phyloP scores from a whole-genome alignment of 148 eudicot species.

The Chenopodium berlandieri region DNA sequence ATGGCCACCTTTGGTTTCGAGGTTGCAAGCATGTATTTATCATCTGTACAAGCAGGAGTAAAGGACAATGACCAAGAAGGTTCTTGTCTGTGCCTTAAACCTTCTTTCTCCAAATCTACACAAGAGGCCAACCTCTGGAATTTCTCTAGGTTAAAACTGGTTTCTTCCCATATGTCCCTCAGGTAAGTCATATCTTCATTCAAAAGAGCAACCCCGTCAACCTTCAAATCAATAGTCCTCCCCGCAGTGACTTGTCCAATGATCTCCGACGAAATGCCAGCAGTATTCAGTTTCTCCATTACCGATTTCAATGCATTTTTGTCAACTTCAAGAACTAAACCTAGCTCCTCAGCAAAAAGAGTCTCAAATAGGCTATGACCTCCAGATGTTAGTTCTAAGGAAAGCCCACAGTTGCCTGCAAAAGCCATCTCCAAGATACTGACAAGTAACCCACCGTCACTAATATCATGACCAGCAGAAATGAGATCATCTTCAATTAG shows the following conservation, averaged over 20 bases:
- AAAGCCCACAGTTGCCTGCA: constrained; percentile 84
- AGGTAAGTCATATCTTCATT: constrained; percentile 51
- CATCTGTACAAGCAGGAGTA: constrained; percentile 59
- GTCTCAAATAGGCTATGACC: constrained; percentile 48
- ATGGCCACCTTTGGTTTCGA: constrained; percentile 90
- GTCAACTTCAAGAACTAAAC: constrained; percentile 72
- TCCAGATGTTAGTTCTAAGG: constrained; percentile 48
- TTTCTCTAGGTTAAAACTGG: constrained; percentile 77
- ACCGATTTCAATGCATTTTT: constrained; percentile 45
- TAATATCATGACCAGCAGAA: constrained; percentile 89
- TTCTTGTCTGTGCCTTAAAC: constrained; percentile 62
- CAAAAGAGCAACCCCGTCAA: constrained; percentile 62
- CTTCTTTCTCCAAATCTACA: constrained; percentile 78
- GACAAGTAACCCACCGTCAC: constrained; percentile 84
- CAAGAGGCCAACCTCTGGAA: constrained; percentile 69
- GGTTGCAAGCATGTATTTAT: constrained; percentile 46
- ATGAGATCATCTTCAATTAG: constrained; percentile 55
- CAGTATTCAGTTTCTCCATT: constrained; percentile 36
- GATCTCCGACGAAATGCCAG: constrained; percentile 49
- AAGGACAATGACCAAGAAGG: constrained; percentile 80
- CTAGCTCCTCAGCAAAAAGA: constrained; percentile 87
- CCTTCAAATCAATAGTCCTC: constrained; percentile 51
- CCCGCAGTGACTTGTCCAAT: constrained; percentile 60
- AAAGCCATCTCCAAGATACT: constrained; percentile 81
- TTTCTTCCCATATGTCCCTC: constrained; percentile 94